Evolutionary conservation across 2,329 filamentous ascomycete species (phyloP).

Genomic region (Didymella sp.): DNA sequence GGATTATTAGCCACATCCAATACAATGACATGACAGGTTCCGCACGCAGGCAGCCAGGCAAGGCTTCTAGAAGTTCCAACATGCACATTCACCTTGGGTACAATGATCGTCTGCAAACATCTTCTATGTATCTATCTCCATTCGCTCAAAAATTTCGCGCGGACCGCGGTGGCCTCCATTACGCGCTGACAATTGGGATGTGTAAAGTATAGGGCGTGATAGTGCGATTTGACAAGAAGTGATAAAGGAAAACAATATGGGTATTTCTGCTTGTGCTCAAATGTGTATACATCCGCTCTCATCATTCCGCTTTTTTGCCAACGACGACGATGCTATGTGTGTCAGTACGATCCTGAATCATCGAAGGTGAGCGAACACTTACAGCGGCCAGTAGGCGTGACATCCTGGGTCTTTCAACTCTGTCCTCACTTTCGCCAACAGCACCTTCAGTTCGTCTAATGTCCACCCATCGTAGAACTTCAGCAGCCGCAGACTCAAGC

Average conservation of each 20-base stretch:
- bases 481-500: constrained; percentile 32
- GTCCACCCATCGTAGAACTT: constrained; percentile 37
- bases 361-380: constrained; percentile 17
- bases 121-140: too few relatives aligned
- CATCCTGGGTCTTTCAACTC: constrained; percentile 40
- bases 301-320: constrained; percentile 4
- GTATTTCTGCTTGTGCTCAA: not conserved
- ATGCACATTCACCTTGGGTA: too few relatives aligned
- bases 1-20: too few relatives aligned
- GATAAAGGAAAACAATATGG: not conserved
- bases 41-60: too few relatives aligned
- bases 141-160: too few relatives aligned
- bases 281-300: not conserved
- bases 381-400: constrained; percentile 43
- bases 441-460: constrained; percentile 42
- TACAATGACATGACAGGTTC: too few relatives aligned
- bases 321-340: constrained; percentile 8
- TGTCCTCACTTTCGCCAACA: constrained; percentile 40
- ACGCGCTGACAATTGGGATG: too few relatives aligned
- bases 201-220: too few relatives aligned
- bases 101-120: too few relatives aligned
- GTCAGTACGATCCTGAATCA: not conserved
- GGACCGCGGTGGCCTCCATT: too few relatives aligned
- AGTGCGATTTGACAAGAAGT: too few relatives aligned
- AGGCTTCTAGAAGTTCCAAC: too few relatives aligned